Evolutionary conservation across 768 basidiomycete species (phyloP).

Genomic region (Boletus vinaceobasis): DNA sequence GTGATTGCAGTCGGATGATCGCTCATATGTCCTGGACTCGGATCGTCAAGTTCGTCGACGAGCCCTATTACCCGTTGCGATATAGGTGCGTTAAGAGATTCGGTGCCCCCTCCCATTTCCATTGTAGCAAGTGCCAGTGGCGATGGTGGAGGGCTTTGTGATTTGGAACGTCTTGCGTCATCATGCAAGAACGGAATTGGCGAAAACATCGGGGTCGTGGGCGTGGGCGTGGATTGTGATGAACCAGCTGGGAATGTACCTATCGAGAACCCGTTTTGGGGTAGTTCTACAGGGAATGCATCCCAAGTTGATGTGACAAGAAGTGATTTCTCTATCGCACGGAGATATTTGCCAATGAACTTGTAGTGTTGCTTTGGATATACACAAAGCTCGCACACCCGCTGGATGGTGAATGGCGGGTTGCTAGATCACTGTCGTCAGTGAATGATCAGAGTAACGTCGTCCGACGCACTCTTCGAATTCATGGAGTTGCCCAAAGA

Average conservation of each 20-base stretch:
- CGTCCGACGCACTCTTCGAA: conserved; percentile 63
- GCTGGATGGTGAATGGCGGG: conserved; percentile 87
- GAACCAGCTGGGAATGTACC: conserved; percentile 41
- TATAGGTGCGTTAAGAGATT: conserved; percentile 35
- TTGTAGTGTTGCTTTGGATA: conserved; percentile 70
- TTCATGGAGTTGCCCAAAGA: conserved; percentile 65
- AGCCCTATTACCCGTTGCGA: conserved; percentile 60
- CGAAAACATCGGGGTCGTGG: conserved; percentile 80
- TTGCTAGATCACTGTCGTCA: conserved; percentile 32
- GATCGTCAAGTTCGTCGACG: conserved; percentile 85
- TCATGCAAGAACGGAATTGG: conserved; percentile 86
- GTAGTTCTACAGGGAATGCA: conserved; percentile 54
- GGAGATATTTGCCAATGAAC: conserved; percentile 80
- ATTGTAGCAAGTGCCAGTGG: conserved; percentile 53
- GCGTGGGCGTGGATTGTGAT: conserved; percentile 58
- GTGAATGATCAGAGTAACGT: background rate
- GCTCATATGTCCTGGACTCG: conserved; percentile 79
- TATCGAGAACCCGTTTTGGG: conserved; percentile 26
- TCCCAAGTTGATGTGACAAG: conserved; percentile 81
- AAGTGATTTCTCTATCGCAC: conserved; percentile 77
- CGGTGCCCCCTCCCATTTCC: conserved; percentile 32
- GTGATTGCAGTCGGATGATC: conserved; percentile 71
- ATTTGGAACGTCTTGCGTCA: conserved; percentile 76
- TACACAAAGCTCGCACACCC: conserved; percentile 78
- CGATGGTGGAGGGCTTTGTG: conserved; percentile 75